These are phyloP conservation scores for Rhodotorula babjevae DNA, from an alignment of 768 basidiomycete genomes.

Conservation along the genomic window DNA sequence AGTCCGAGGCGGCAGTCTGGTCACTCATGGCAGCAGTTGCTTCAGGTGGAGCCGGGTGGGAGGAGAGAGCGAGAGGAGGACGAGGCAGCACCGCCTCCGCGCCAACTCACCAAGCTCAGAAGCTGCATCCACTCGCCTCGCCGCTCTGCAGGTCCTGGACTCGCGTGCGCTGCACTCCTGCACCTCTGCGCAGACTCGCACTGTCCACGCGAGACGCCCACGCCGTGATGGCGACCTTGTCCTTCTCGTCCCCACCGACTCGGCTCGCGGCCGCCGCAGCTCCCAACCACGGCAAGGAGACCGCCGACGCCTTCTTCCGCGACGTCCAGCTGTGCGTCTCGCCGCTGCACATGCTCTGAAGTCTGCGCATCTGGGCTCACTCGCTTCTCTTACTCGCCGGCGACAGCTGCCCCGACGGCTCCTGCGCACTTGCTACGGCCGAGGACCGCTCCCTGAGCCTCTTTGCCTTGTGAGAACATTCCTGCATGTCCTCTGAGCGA, in stretches of 20 bases:
- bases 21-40: conserved; percentile 16
- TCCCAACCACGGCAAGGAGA: conserved; percentile 3
- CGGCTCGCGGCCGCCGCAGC: conserved; percentile 5
- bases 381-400: neutral
- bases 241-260: neutral
- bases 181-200: neutral
- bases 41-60: neutral
- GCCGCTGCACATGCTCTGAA: neutral
- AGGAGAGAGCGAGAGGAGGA: neutral
- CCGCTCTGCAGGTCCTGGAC: neutral
- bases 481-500: no score
- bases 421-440: conserved; percentile 61
- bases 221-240: neutral
- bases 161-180: no score
- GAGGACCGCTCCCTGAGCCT: conserved; percentile 66
- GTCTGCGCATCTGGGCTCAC: neutral
- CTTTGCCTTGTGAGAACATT: conserved; percentile 52
- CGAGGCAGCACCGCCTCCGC: neutral
- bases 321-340: conserved; percentile 56
- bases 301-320: conserved; percentile 55
- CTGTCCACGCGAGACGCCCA: no score
- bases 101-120: neutral
- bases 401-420: conserved; percentile 70
- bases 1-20: neutral
- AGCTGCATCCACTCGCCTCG: neutral